Conservation (phyloP, 1,284 basidiomycete species). For the Cutaneotrichosporon cutaneum region DNA sequence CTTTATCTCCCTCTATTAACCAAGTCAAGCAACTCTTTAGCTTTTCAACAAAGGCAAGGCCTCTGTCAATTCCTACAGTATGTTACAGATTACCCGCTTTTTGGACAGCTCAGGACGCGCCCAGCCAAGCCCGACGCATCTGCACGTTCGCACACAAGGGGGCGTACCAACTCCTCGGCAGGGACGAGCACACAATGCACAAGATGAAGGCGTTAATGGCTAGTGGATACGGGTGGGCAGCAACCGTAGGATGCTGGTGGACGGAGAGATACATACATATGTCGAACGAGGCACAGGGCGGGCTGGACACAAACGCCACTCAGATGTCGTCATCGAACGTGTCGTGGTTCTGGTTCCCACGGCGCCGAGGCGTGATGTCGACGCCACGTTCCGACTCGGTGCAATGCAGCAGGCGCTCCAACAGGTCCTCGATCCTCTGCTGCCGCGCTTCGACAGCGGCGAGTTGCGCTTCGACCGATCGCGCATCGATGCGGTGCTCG, state of each 20-base stretch:
- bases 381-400: conserved; percentile 5
- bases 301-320: background rate
- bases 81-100: no score
- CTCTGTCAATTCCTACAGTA: no score
- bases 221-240: no score
- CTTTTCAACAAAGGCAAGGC: no score
- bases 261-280: background rate
- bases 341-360: conserved; percentile 3
- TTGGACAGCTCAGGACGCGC: no score
- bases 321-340: conserved; percentile 8
- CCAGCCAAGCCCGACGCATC: no score
- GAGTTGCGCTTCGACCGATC: conserved; percentile 26
- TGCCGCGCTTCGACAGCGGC: conserved; percentile 45
- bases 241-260: background rate
- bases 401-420: conserved; percentile 18
- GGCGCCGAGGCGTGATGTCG: conserved; percentile 1
- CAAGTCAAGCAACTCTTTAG: no score
- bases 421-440: conserved; percentile 45
- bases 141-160: no score
- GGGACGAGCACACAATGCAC: no score
- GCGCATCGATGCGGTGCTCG: conserved; percentile 3
- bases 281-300: background rate
- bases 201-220: no score
- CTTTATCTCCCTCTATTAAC: no score
- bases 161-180: no score